Base-by-base conservation (phyloP, 371 early-diverging fungal genomes). In the Rhizopus stolonifer region DNA sequence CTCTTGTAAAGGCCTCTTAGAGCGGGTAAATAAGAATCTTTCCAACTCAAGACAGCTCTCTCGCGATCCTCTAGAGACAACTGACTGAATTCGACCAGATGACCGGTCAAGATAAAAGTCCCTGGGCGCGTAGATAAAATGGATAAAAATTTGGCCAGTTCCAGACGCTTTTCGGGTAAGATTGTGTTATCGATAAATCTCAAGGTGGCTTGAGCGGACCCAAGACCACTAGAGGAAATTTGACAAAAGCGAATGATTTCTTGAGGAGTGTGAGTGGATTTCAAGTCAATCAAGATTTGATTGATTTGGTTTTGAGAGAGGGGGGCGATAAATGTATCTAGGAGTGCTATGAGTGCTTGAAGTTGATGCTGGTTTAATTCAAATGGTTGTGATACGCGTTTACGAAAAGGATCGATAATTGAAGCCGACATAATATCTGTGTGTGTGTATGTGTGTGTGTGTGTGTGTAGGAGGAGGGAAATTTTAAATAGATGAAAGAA, bases 81-180 rank as follows among this genome's bases (percentile, higher is more conserved):
- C 1, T 77, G 59, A 4, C 73, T 61, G 57, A 83, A 85, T 7
- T 74, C 72, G 21, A 47, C 52, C 36, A 69, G 70, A 9, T 72
- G 64, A 24, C 85, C 85, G 14, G 83, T 80, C 17, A 88, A 54
- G 4, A 78, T 73, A 46, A 79, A 69, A 1, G 83, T 74, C 44
- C 86, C 88, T 11, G 77, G 56, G 24, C 73, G 64, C 10, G 62
- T 68, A 31, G 70, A 62, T 2, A 77, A 58, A 13, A 70, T 13
- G 5, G 65, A 57, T 17, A 78, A 45, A 13, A 65, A 44, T 43
- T 62, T 29, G 14, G 40, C 23, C 5, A 80, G 49, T 13, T 75
- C 75, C 1, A 46, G 15, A 8, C 66, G 64, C 14, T 77, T 77
- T 11, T 69, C 70, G 17, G 64, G 56, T n/a, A 74, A 48, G 3